Percentiles rank a stretch among this genome's conserved stretches.
These are phyloP conservation scores for Xerocomellus chrysenteron DNA, from an alignment of 768 basidiomycete genomes.

Conservation along the genomic window DNA sequence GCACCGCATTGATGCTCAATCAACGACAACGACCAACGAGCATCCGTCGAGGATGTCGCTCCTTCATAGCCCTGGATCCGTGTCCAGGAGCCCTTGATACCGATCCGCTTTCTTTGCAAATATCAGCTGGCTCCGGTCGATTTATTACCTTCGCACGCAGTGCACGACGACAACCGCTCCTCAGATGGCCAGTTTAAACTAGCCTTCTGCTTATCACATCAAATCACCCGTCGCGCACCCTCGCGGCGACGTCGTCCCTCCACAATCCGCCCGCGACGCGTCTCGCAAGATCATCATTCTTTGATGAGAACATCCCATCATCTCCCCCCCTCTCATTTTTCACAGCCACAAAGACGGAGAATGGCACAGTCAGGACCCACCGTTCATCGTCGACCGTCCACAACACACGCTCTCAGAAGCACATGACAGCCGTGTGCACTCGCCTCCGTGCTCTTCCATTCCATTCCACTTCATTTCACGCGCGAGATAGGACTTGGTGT, in stretches of 20 bases:
- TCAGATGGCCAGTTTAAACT: neutral
- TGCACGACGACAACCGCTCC: neutral
- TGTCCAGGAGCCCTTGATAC: neutral
- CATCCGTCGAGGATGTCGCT: neutral
- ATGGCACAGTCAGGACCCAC: neutral
- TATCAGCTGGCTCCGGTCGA: neutral
- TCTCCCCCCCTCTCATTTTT: neutral
- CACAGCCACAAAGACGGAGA: neutral
- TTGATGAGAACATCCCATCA: neutral
- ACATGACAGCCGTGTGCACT: neutral
- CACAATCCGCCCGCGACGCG: neutral
- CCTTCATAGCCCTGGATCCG: neutral
- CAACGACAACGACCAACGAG: neutral
- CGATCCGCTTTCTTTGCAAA: neutral
- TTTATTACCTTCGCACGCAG: constrained; percentile 1
- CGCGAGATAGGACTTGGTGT: neutral
- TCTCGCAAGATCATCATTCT: neutral
- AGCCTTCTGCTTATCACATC: neutral
- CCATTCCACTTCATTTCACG: constrained; percentile 11
- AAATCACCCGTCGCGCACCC: neutral
- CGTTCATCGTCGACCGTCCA: neutral
- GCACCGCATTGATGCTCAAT: neutral
- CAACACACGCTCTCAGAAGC: constrained; percentile 4
- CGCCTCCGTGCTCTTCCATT: constrained; percentile 7
- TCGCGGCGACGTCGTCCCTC: constrained; percentile 1